Evolutionary conservation across 2,329 filamentous ascomycete species (phyloP), one percentile per base, ranked within the genome.

Genomic region (Penicillium janthinellum): DNA sequence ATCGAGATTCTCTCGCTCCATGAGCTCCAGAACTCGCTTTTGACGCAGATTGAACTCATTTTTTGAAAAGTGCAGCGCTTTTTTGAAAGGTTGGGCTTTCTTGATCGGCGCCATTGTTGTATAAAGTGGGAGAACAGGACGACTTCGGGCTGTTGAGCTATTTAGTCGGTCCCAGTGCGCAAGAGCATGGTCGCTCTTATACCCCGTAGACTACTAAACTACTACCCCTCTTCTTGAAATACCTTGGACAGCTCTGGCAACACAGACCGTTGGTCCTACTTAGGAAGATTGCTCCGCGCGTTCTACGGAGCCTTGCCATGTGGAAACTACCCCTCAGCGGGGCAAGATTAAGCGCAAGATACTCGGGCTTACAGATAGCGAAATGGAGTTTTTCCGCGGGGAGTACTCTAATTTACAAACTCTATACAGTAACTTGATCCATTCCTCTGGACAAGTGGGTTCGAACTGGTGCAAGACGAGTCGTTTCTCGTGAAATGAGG

Each of bases 1-100:
- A 62, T 75, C 70, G 22, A 75, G 72, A 5, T 72, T 71, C 54
- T 75, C 72, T 51, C 71, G 65, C 37, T 68, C 64, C 70, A 73
- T 72, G 39, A 73, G 66, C 44, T 62, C 64, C 42, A 71, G 59
- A 22, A 64, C 66, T 5, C 62, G 58, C n/a, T 64, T 54, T 54
- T 64, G 64, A 20, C 70, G 64, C 20, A 66, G 64, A 42, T 62
- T 53, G 51, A 70, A 70, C 60, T 73, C 70, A 4, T 48, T 62
- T 39, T 65, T 65, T 42, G 69, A 65, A 45, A 73, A 73, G 58
- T 67, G 64, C 31, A 73, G 68, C 35, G 69, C 68, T 52, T 71
- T 72, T 42, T 71, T 69, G 64, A 73, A 73, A 5, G 69, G 66
- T 42, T 66, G 59, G 31, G 68, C 56, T 62, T 56, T 61, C 42